A percentile compares a stretch with the other conserved stretches of the same genome.
Evolutionary conservation across 106 monocot species (phyloP).

Genomic region (Dioscorea alata): DNA sequence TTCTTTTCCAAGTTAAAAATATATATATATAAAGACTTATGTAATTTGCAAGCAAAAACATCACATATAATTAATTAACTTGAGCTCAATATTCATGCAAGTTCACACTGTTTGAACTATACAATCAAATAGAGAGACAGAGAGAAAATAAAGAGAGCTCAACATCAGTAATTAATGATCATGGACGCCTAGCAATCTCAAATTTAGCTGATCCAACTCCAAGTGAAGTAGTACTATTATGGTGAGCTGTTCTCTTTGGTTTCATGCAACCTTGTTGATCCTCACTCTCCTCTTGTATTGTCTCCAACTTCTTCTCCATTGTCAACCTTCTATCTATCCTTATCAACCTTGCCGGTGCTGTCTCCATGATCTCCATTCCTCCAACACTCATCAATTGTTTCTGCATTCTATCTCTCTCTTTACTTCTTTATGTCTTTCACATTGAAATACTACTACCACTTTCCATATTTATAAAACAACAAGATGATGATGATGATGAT

Average conservation of each 20-base stretch:
- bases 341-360: constrained; percentile 9
- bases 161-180: not conserved
- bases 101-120: not conserved
- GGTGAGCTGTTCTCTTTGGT: not conserved
- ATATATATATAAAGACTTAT: too few species aligned
- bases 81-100: too few species aligned
- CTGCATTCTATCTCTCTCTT: not conserved
- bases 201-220: not conserved
- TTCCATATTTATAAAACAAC: not conserved
- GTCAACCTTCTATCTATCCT: constrained; percentile 6
- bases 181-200: not conserved
- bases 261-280: not conserved
- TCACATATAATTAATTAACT: too few species aligned
- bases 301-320: constrained; percentile 20
- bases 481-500: too few species aligned
- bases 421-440: not conserved
- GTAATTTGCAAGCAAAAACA: too few species aligned
- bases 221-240: not conserved
- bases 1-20: too few species aligned
- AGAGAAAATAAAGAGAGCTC: not conserved
- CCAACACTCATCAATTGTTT: not conserved
- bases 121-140: not conserved
- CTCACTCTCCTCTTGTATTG: constrained; percentile 14
- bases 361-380: not conserved
- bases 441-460: not conserved